A percentile compares a stretch with the other conserved stretches of the same genome.
Conservation (phyloP, 2,329 filamentous ascomycete species). For the Diaporthe amygdali region DNA sequence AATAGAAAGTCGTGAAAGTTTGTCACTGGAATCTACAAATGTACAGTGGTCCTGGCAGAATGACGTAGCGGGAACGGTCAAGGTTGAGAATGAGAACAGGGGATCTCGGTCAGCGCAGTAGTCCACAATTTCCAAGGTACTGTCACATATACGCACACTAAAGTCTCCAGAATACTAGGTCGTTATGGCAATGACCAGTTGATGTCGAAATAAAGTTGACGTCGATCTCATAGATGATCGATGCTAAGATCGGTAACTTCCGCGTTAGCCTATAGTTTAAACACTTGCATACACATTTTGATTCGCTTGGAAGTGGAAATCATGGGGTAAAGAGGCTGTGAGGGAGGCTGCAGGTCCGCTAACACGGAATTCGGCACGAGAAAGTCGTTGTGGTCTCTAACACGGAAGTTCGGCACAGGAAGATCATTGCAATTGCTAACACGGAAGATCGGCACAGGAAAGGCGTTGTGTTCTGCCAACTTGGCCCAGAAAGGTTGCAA, state of each 20-base stretch:
- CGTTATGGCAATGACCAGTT: no score
- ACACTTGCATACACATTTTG: background rate
- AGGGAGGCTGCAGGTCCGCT: background rate
- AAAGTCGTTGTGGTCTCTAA: background rate
- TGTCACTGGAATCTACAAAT: rapidly evolving
- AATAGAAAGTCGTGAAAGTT: background rate
- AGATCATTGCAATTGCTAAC: no score
- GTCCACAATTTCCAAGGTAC: no score
- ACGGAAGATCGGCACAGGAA: no score
- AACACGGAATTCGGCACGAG: background rate
- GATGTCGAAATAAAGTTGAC: background rate
- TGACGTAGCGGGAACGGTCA: rapidly evolving
- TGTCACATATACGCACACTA: no score
- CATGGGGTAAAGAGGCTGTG: constrained; percentile 1
- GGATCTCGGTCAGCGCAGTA: background rate
- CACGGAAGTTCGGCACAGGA: background rate
- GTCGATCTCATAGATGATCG: background rate
- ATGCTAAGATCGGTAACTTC: background rate
- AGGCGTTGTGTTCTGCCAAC: no score
- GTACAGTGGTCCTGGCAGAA: background rate
- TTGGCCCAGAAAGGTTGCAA: no score
- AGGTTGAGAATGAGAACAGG: background rate
- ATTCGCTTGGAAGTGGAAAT: background rate
- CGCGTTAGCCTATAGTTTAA: background rate
- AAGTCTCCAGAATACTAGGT: no score